Evolutionary conservation across 2,329 filamentous ascomycete genomes (phyloP), one percentile per base, ranked within the genome.

Genomic region (Fusarium clavum): DNA sequence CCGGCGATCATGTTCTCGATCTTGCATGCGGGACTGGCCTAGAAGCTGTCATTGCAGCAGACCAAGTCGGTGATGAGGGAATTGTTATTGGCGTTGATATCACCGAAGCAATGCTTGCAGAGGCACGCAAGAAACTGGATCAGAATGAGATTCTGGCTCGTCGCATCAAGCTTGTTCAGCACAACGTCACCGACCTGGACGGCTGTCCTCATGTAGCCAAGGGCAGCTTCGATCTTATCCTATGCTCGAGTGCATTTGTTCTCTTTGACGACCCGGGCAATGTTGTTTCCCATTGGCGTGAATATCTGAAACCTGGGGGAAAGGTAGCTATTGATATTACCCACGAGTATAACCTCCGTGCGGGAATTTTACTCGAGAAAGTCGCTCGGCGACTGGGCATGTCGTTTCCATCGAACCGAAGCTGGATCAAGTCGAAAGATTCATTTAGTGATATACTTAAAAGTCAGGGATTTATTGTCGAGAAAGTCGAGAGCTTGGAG

Each of bases 1-100:
- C 71, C 1, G 74, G 77, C n/a, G 62, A 79, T 41, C 69, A 61
- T 24, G 63, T 80, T 25, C 76, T 80, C 6, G 67, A 73, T 32
- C 74, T 79, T n/a, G 77, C 73, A 30, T 80, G 79, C 61, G 79
- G 79, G n/a, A 80, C 79, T 13, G 79, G 77, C 8, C 67, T 79
- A 5, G 78, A 79, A 22, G 69, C 73, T 10, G 75, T 77, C 53
- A 68, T 76, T 18, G 75, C 77, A n/a, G 77, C 76, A 3, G 70
- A 74, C 4, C 41, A 30, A 6, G 70, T 78, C 12, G 75, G 76
- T 12, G 67, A 72, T 3, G 44, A 65, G 4, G 79, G 77, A 11
- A 48, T 59, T 30, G 69, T 80, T 18, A 43, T 78, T 11, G 79
- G 73, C 20, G 71, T 80, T n/a, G 79, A 81, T 59, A 67, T 75